phyloP scores from a whole-genome alignment of 208 protist species.

The Crithidia acanthocephali region DNA sequence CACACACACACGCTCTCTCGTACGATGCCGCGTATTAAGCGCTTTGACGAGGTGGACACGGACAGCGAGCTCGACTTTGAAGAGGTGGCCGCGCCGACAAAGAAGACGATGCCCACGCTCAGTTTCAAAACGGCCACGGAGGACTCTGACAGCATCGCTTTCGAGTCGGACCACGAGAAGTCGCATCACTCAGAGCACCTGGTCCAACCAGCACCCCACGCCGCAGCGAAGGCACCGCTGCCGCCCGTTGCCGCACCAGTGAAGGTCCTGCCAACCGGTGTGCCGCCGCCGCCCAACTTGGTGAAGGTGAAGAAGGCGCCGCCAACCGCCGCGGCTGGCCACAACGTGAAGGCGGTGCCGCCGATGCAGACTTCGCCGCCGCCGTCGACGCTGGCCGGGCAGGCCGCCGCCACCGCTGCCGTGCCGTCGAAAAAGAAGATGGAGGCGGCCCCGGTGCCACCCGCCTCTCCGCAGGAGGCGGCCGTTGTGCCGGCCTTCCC shows the following conservation, averaged over 20 bases:
- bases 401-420: neutral
- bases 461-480: slow-evolving; percentile 2
- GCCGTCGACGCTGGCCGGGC: neutral
- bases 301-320: slow-evolving; percentile 15
- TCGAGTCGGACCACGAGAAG: slow-evolving; percentile 26
- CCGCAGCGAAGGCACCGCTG: neutral
- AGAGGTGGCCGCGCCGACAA: slow-evolving; percentile 9
- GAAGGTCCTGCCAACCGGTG: slow-evolving; percentile 1
- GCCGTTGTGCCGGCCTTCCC: neutral
- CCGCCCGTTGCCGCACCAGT: neutral
- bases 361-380: neutral
- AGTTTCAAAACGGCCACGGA: slow-evolving; percentile 40
- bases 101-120: slow-evolving; percentile 27
- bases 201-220: neutral
- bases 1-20: neutral
- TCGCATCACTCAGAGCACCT: slow-evolving; percentile 21
- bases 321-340: neutral
- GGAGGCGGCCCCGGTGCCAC: neutral
- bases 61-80: slow-evolving; percentile 50
- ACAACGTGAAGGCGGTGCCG: neutral
- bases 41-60: slow-evolving; percentile 52
- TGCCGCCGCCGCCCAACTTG: neutral
- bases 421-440: slow-evolving; percentile 3
- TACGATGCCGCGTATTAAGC: slow-evolving; percentile 26
- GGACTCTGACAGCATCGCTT: slow-evolving; percentile 26